Evolutionary conservation across 2,329 filamentous ascomycete species (phyloP), one percentile per base, ranked within the genome.

Genomic region (Septoria linicola): DNA sequence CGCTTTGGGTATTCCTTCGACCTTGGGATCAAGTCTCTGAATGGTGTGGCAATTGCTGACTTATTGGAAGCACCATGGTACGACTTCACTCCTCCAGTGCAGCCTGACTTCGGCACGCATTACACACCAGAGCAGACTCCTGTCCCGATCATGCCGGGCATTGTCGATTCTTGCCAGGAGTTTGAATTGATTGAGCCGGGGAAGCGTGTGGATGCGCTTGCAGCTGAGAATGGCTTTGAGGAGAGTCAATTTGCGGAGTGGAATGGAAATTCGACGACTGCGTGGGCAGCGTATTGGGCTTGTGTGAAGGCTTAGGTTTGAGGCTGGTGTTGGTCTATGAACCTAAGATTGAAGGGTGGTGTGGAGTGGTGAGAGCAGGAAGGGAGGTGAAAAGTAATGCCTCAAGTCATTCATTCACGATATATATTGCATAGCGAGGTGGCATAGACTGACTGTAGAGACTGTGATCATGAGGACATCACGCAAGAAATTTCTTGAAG

Each of bases 71-170:
- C 47, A 13, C 54, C 54, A 6, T 53, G 51, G 39, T 60, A 60
- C 50, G 17, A 48, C 7, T 59, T 43, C 49, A 50, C 41, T 16
- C 53, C 57, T 17, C 59, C 59, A 0, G 55, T 59, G 4, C 59
- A 61, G 35, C 52, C 59, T 3, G 44, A 35, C 16, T 56, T 49
- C 37, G 59, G 59, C 8, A 59, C 59, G 8, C 54, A 58, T 16
- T 59, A 55, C 43, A 58, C 59, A 3, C 57, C 54, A 4, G 54
- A 58, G 13, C 52, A 61, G 55, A 59, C 54, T 31, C 66, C 67
- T 8, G 64, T 68, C 0, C 67, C 67, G 3, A 51, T 66, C 5
- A 63, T 65, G 61, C 65, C 63, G 3, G 59, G 57, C 25, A 67
- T 68, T 39, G 55, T 65, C 17, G 20, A 51, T 10, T 57, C 56